phyloP scores from a whole-genome alignment of 2,329 filamentous ascomycete species.

The Talaromyces amestolkiae region DNA sequence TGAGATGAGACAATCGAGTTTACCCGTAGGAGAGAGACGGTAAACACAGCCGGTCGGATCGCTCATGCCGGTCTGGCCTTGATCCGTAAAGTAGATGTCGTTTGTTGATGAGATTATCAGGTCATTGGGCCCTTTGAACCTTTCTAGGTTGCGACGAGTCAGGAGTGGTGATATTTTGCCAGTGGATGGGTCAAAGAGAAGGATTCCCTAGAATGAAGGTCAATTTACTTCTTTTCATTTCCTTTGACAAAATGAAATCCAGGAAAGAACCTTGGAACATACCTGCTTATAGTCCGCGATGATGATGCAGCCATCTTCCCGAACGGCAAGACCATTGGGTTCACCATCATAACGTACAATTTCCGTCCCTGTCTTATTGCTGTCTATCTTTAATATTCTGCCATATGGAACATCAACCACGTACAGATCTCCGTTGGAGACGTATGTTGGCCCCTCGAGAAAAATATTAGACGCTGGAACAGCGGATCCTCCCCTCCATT shows the following conservation, averaged over 20 bases:
- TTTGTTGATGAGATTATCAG: constrained; percentile 39
- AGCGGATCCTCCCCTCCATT: constrained; percentile 38
- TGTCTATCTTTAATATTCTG: constrained; percentile 37
- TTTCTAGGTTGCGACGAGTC: constrained; percentile 38
- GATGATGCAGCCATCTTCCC: constrained; percentile 34
- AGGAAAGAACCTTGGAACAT: not conserved
- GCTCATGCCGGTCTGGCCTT: constrained; percentile 46
- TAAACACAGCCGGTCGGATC: constrained; percentile 45
- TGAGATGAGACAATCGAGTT: constrained; percentile 38
- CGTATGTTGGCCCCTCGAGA: constrained; percentile 40
- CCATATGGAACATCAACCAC: constrained; percentile 44
- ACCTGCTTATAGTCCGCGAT: constrained; percentile 47
- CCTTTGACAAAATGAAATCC: not conserved
- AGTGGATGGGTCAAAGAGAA: constrained; percentile 34
- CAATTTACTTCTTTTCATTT: not conserved
- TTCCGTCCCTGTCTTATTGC: constrained; percentile 30
- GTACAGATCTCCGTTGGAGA: constrained; percentile 35
- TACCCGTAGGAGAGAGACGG: constrained; percentile 34
- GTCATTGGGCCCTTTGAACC: constrained; percentile 48
- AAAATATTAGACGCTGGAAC: constrained; percentile 39
- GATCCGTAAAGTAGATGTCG: constrained; percentile 47
- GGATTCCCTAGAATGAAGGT: constrained; percentile 34
- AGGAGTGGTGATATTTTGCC: constrained; percentile 31
- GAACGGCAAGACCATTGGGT: constrained; percentile 41
- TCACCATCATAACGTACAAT: constrained; percentile 41